Evolutionary conservation across 371 early-diverging fungal genomes (phyloP), one percentile per base, ranked within the genome.

Genomic region (Rhizopus microsporus): DNA sequence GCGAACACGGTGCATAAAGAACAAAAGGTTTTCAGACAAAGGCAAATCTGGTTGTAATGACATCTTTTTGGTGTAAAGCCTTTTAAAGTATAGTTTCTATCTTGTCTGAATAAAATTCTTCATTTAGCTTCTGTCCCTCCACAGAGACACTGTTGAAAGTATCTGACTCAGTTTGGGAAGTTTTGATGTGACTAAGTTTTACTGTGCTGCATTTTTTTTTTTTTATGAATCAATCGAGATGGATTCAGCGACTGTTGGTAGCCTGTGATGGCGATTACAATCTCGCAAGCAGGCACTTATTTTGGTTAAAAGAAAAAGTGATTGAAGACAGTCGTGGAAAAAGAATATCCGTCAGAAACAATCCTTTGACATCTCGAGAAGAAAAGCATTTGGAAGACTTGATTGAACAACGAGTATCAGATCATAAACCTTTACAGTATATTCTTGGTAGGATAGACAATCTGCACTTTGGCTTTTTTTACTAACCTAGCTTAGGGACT

Each of bases 381-480:
- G 59, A 63, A 40, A 43, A 47, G 3, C 56, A 40, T 42, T 54
- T 78, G 42, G 74, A 77, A 44, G 8, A 23, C 0, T 74, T 63
- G 52, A 63, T 87, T 3, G 57, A 67, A 1, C 79, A 89, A 39
- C 80, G 89, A 8, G 77, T 78, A 0, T 60, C 80, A 8, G 55
- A 61, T 12, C 77, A 86, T 52, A 92, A 91, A 65, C 93, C 93
- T 2, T 71, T 94, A 52, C 95, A 97, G 69, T 95, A 95, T 65
- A 89, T 95, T 51, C 67, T 95, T 30, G 90, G 82, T 75, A 74
- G 30, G 15, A 32, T 23, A 16, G 13, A n/a, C 1, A 33, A 34
- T 37, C 40, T 43, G 32, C 31, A 33, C 15, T 43, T 39, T 12
- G 7, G 16, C 31, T 29, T 52, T 39, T 39, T 16, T 32, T 12